Conservation (phyloP, 2,329 filamentous ascomycete species). For the Fusarium chaquense region DNA sequence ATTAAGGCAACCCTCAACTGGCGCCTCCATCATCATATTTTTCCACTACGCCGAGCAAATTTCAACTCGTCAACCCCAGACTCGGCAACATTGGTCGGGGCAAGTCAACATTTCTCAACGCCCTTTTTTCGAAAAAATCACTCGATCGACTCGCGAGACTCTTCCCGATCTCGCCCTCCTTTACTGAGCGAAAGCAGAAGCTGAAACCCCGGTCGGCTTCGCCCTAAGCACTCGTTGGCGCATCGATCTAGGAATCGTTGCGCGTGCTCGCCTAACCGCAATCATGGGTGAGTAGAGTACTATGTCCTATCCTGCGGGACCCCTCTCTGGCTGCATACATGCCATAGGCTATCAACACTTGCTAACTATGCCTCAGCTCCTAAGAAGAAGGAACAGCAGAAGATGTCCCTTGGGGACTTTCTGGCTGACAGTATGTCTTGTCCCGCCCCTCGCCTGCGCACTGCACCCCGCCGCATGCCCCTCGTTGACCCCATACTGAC, state of each 20-base stretch:
- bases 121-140: slow-evolving; percentile 34
- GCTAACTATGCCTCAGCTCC: slow-evolving; percentile 70
- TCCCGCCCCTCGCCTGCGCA: slow-evolving; percentile 47
- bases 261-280: slow-evolving; percentile 65
- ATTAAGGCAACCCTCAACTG: slow-evolving; percentile 59
- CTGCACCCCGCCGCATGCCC: slow-evolving; percentile 43
- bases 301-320: slow-evolving; percentile 17
- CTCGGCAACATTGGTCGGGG: slow-evolving; percentile 57
- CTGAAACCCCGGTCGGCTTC: slow-evolving; percentile 49
- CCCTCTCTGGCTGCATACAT: slow-evolving; percentile 9
- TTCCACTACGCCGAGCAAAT: slow-evolving; percentile 58
- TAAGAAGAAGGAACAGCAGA: slow-evolving; percentile 93
- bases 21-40: slow-evolving; percentile 52
- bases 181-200: slow-evolving; percentile 45
- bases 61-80: slow-evolving; percentile 59
- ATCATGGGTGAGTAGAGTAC: slow-evolving; percentile 69
- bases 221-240: slow-evolving; percentile 52
- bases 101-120: slow-evolving; percentile 47
- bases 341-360: slow-evolving; percentile 6
- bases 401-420: slow-evolving; percentile 98
- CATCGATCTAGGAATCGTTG: slow-evolving; percentile 58
- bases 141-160: slow-evolving; percentile 9
- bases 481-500: slow-evolving; percentile 46
- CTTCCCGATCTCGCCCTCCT: slow-evolving; percentile 24
- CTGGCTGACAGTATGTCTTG: slow-evolving; percentile 83